Conservation (phyloP, 306 rosid species). For the Aeschynomene evenia region DNA sequence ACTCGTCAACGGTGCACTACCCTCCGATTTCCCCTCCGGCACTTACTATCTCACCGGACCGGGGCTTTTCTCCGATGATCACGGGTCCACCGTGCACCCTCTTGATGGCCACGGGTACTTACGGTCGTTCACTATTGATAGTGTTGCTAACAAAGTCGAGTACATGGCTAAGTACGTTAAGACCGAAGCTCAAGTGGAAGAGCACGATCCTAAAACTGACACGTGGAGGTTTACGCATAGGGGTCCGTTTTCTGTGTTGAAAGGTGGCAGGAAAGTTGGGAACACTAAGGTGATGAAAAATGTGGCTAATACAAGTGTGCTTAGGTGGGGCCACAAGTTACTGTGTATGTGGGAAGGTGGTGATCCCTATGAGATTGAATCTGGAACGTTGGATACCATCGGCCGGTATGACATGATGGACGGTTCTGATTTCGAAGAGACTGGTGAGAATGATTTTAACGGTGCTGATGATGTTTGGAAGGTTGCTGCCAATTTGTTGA, state of each 20-base stretch:
- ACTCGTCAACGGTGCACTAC: conserved; percentile 57
- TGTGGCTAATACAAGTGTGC: conserved; percentile 90
- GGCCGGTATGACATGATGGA: conserved; percentile 47
- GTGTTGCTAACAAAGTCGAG: conserved; percentile 31
- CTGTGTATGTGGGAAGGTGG: conserved; percentile 98
- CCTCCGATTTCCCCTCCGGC: conserved; percentile 67
- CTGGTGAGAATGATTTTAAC: background rate
- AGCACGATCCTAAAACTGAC: conserved; percentile 53
- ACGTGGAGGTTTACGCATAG: conserved; percentile 77
- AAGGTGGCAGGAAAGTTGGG: conserved; percentile 78
- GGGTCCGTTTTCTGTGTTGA: conserved; percentile 89
- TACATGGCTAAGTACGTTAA: conserved; percentile 87
- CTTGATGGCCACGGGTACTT: conserved; percentile 89
- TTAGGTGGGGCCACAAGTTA: conserved; percentile 68
- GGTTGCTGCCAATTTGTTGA: conserved; percentile 60
- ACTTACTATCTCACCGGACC: conserved; percentile 85
- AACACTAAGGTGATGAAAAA: conserved; percentile 97
- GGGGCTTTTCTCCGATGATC: conserved; percentile 75
- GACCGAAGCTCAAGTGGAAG: conserved; percentile 81
- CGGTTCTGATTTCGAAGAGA: conserved; percentile 24
- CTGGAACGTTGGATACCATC: conserved; percentile 59
- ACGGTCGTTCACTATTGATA: conserved; percentile 63
- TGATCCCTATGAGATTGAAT: conserved; percentile 77
- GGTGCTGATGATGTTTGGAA: conserved; percentile 62
- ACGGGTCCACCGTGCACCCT: conserved; percentile 92